Conservation (phyloP, 2,329 filamentous ascomycete genomes). For the Colletotrichum endophyticum region DNA sequence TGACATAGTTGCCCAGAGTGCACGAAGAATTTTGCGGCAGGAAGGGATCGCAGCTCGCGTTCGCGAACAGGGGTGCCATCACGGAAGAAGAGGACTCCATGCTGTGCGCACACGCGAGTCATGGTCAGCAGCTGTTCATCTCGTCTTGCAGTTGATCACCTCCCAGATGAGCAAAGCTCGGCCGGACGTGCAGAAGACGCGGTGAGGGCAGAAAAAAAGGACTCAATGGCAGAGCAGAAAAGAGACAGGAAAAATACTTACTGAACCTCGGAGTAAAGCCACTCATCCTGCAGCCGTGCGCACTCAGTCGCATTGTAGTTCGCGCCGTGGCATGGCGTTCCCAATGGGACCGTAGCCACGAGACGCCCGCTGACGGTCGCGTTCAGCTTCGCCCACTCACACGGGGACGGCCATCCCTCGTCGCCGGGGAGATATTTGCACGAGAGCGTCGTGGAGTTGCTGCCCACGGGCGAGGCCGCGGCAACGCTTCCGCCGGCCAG, state of each 20-base stretch:
- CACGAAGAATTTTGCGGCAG: conserved; percentile 38
- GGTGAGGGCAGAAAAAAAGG: not conserved
- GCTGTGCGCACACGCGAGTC: not conserved
- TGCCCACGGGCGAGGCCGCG: not conserved
- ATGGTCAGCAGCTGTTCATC: conserved; percentile 25
- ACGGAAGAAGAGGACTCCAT: conserved; percentile 21
- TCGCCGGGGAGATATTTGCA: conserved; percentile 19
- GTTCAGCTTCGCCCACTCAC: conserved; percentile 13
- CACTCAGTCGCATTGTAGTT: conserved; percentile 12
- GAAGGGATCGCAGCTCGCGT: conserved; percentile 31
- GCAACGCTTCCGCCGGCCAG: not conserved
- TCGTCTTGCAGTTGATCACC: not conserved
- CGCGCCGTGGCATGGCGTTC: conserved; percentile 7
- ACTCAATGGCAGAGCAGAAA: not conserved
- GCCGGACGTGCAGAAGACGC: not conserved
- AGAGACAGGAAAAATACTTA: not conserved
- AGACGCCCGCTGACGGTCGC: conserved; percentile 11
- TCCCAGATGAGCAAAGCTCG: not conserved
- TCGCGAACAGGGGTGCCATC: conserved; percentile 34
- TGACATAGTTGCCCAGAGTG: conserved; percentile 36
- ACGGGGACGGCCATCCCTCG: conserved; percentile 3
- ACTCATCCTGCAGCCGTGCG: conserved; percentile 7
- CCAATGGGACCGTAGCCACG: conserved; percentile 9
- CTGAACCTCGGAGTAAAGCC: conserved; percentile 18
- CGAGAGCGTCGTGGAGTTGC: not conserved